A percentile compares a stretch with the other conserved stretches of the same genome.
Evolutionary conservation across 2,329 filamentous ascomycete genomes (phyloP).

Genomic region (Magnaporthiopsis poae): DNA sequence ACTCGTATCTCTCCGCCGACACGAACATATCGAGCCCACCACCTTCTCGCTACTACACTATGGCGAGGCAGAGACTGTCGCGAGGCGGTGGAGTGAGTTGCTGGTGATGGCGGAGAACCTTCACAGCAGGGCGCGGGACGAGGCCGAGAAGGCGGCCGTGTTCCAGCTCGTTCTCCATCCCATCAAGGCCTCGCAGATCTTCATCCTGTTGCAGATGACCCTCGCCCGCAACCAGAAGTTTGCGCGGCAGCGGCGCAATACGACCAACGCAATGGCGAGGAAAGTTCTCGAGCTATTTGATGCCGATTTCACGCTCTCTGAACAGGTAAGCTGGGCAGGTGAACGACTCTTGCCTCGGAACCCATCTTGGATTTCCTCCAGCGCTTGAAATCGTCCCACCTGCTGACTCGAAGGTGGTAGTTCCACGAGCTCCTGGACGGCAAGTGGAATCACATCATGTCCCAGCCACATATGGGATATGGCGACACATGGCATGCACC

Average conservation of each 20-base stretch:
- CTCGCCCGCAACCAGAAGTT: constrained; percentile 43
- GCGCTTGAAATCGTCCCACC: constrained; percentile 19
- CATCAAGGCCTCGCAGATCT: constrained; percentile 45
- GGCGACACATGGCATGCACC: constrained; percentile 50
- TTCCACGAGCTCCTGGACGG: background rate
- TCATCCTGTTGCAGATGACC: constrained; percentile 37
- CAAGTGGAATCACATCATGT: constrained; percentile 48
- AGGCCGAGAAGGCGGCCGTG: constrained; percentile 39
- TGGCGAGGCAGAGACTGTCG: constrained; percentile 44
- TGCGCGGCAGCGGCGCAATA: constrained; percentile 45
- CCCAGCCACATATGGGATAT: constrained; percentile 39
- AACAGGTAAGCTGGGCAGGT: constrained; percentile 31
- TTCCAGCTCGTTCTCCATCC: constrained; percentile 55
- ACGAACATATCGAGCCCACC: constrained; percentile 46
- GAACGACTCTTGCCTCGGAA: no score
- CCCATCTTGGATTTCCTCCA: no score
- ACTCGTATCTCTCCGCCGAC: constrained; percentile 42
- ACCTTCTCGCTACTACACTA: constrained; percentile 51
- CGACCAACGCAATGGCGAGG: constrained; percentile 39
- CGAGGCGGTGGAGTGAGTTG: constrained; percentile 41
- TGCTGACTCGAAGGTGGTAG: constrained; percentile 29
- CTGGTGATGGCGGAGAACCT: constrained; percentile 34
- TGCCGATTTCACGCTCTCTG: constrained; percentile 37
- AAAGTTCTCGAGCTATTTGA: constrained; percentile 39
- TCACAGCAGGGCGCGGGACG: constrained; percentile 29